Evolutionary conservation across 805 yeast species (phyloP).

Genomic region (Wickerhamiella nectarea): DNA sequence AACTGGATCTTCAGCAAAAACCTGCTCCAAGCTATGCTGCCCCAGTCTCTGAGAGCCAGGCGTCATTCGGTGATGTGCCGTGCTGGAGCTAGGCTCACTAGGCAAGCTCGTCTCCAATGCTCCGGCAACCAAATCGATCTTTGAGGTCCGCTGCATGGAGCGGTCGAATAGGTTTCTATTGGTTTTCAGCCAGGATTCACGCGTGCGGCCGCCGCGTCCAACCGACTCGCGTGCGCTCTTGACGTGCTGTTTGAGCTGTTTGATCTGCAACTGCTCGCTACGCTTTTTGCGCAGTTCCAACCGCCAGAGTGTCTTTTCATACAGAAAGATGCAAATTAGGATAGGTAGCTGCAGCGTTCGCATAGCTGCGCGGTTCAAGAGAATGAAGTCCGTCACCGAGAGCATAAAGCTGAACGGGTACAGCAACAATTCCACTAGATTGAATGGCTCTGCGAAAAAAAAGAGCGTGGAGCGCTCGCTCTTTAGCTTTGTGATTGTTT

Average conservation of each 20-base stretch:
- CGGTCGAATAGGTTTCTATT: constrained; percentile 2
- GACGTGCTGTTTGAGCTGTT: constrained; percentile 15
- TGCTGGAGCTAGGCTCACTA: constrained; percentile 2
- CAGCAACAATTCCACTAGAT: constrained; percentile 24
- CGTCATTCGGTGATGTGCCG: background rate
- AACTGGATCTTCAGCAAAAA: background rate
- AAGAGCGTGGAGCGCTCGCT: constrained; percentile 27
- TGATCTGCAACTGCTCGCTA: constrained; percentile 13
- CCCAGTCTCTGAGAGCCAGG: constrained; percentile 2
- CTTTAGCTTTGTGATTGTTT: constrained; percentile 27
- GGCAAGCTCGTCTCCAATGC: constrained; percentile 4
- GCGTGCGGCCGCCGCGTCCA: background rate
- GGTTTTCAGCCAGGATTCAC: background rate
- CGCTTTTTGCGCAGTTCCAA: constrained; percentile 14
- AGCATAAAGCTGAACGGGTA: constrained; percentile 24
- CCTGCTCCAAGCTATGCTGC: background rate
- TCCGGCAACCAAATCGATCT: constrained; percentile 10
- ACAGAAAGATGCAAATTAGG: constrained; percentile 24
- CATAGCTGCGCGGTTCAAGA: constrained; percentile 25
- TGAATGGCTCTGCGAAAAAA: constrained; percentile 28
- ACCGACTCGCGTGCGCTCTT: constrained; percentile 8
- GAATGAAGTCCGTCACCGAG: constrained; percentile 24
- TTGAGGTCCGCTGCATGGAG: constrained; percentile 10
- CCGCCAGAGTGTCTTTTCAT: constrained; percentile 20
- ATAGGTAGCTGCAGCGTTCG: constrained; percentile 29